Percentiles rank a stretch among this genome's conserved stretches.
These are phyloP conservation scores for Aspergillus brasiliensis DNA, from an alignment of 2,329 filamentous ascomycete genomes.

Conservation along the genomic window DNA sequence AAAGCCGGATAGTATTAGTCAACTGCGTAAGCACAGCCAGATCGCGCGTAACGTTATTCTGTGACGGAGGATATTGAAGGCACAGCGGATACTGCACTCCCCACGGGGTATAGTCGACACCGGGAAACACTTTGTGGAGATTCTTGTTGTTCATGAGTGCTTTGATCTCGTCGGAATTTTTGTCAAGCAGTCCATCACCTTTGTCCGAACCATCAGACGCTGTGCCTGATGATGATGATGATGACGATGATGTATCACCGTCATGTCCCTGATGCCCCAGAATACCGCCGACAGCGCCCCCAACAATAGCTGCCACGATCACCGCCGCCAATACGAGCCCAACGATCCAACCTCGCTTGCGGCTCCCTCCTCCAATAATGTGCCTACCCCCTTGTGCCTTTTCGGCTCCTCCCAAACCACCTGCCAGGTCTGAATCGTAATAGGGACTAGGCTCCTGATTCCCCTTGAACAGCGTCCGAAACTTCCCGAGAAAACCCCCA, in stretches of 20 bases:
- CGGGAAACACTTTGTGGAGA: conserved; percentile 90
- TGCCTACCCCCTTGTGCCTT: conserved; percentile 66
- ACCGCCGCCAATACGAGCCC: conserved; percentile 67
- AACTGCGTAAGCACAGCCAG: conserved; percentile 87
- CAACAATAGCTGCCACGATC: conserved; percentile 68
- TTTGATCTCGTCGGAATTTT: conserved; percentile 78
- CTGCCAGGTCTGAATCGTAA: conserved; percentile 59
- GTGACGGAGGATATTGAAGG: conserved; percentile 72
- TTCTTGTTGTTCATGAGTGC: conserved; percentile 75
- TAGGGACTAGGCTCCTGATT: conserved; percentile 46
- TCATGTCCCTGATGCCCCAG: conserved; percentile 58
- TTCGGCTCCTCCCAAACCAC: conserved; percentile 48
- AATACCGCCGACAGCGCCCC: conserved; percentile 73
- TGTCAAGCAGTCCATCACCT: conserved; percentile 68
- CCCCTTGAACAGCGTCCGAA: conserved; percentile 45
- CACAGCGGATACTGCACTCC: conserved; percentile 90
- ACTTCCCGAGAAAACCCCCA: conserved; percentile 45
- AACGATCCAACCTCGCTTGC: conserved; percentile 69
- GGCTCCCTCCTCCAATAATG: conserved; percentile 62
- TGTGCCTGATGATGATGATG: conserved; percentile 38
- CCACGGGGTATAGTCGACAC: conserved; percentile 92
- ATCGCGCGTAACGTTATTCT: conserved; percentile 93
- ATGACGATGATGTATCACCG: conserved; percentile 20
- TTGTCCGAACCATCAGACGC: conserved; percentile 58
- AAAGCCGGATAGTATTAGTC: conserved; percentile 83